Percentiles rank a stretch among this genome's conserved stretches.
Evolutionary conservation across 2,329 filamentous ascomycete genomes (phyloP).

Genomic region (Cercospora sp.): DNA sequence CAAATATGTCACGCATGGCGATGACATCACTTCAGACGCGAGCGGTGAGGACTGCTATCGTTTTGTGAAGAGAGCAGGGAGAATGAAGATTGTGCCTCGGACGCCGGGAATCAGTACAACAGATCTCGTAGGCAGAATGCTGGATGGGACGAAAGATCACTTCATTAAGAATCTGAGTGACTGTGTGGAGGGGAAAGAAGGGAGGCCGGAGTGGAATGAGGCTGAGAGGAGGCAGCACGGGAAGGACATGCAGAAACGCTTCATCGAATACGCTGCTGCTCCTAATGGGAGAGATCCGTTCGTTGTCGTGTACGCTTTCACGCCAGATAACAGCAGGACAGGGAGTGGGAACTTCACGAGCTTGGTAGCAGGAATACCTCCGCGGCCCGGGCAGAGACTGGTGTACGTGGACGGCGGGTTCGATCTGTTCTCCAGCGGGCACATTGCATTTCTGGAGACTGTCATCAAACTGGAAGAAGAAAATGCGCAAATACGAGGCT

Average conservation of each 20-base stretch:
- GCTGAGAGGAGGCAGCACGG: slow-evolving; percentile 67
- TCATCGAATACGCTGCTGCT: slow-evolving; percentile 84
- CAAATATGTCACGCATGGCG: slow-evolving; percentile 92
- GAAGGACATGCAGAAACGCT: slow-evolving; percentile 70
- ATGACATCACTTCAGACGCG: slow-evolving; percentile 95
- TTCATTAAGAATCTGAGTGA: slow-evolving; percentile 69
- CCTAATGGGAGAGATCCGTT: slow-evolving; percentile 76
- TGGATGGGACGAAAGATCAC: slow-evolving; percentile 91
- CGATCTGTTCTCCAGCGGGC: slow-evolving; percentile 92
- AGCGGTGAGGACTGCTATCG: slow-evolving; percentile 95
- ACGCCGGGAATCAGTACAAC: slow-evolving; percentile 97
- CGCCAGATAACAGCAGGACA: slow-evolving; percentile 17
- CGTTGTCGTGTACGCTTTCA: slow-evolving; percentile 83
- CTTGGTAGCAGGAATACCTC: slow-evolving; percentile 69
- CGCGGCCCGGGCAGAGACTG: slow-evolving; percentile 75
- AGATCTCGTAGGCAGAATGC: slow-evolving; percentile 95
- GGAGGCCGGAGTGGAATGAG: slow-evolving; percentile 68
- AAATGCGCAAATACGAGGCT: slow-evolving; percentile 66
- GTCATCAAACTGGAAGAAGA: slow-evolving; percentile 74
- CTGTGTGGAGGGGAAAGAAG: slow-evolving; percentile 52
- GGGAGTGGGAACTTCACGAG: slow-evolving; percentile 41
- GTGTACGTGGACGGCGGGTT: slow-evolving; percentile 97
- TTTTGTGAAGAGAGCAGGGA: slow-evolving; percentile 88
- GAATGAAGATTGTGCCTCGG: slow-evolving; percentile 95
- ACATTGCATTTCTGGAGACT: slow-evolving; percentile 87